A percentile compares a stretch with the other conserved stretches of the same genome.
These are phyloP conservation scores for Penicillium italicum DNA, from an alignment of 2,329 filamentous ascomycete genomes.

Conservation along the genomic window DNA sequence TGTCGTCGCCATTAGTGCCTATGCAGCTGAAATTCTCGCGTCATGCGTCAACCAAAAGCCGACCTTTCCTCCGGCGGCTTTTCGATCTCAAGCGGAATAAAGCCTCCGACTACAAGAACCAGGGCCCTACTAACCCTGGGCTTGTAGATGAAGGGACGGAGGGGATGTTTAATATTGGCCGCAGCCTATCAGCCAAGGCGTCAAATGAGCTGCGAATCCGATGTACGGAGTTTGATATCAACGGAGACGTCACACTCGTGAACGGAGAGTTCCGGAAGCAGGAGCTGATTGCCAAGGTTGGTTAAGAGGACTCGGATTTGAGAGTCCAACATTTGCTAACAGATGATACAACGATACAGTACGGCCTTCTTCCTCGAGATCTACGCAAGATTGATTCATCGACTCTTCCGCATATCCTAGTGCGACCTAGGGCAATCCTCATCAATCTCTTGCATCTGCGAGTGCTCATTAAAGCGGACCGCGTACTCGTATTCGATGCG, in stretches of 20 bases:
- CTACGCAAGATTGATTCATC: constrained; percentile 97
- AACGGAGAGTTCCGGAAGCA: constrained; percentile 97
- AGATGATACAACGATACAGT: constrained; percentile 51
- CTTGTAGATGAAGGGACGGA: constrained; percentile 59
- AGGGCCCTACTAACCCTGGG: constrained; percentile 56
- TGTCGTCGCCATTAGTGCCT: constrained; percentile 4
- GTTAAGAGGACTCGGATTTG: constrained; percentile 75
- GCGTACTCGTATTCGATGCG: constrained; percentile 91
- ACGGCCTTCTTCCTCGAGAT: constrained; percentile 88
- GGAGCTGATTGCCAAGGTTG: constrained; percentile 89
- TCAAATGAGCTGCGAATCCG: constrained; percentile 80
- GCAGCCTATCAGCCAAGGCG: constrained; percentile 69
- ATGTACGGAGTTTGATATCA: constrained; percentile 92
- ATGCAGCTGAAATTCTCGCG: constrained; percentile 21
- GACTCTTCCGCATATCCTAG: constrained; percentile 88
- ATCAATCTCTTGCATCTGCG: constrained; percentile 95
- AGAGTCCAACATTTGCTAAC: constrained; percentile 44
- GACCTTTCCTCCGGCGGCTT: constrained; percentile 37
- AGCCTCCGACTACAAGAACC: constrained; percentile 39
- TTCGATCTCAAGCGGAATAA: constrained; percentile 36
- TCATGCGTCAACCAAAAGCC: constrained; percentile 31
- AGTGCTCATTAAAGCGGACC: constrained; percentile 90
- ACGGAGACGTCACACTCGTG: constrained; percentile 85
- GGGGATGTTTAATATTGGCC: constrained; percentile 63
- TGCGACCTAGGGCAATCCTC: constrained; percentile 87